A percentile compares a stretch with the other conserved stretches of the same genome.
phyloP scores from a whole-genome alignment of 441 rosid genomes.

The Brassica balearica region DNA sequence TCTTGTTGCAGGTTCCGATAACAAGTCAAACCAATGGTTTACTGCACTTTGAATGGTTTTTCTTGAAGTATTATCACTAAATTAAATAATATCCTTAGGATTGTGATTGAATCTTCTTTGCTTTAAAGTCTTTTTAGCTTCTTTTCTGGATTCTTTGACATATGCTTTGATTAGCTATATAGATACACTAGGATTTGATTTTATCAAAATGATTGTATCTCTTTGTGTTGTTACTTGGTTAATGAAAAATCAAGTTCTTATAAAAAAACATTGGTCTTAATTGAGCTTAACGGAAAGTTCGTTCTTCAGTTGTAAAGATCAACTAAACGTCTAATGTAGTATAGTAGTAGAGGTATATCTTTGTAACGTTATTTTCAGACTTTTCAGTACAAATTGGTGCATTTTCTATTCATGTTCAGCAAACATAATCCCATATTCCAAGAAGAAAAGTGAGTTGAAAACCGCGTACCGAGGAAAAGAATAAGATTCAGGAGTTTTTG shows the following conservation, averaged over 20 bases:
- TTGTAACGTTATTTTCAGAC: background rate
- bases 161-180: background rate
- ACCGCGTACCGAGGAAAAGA: conserved; percentile 19
- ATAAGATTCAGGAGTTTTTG: conserved; percentile 45
- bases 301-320: background rate
- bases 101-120: too few species aligned
- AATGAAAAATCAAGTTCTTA: background rate
- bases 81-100: too few species aligned
- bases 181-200: background rate
- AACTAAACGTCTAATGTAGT: background rate
- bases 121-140: background rate
- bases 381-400: background rate
- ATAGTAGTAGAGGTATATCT: background rate
- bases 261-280: background rate
- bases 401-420: background rate
- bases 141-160: background rate
- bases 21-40: background rate
- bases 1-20: background rate
- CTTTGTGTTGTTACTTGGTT: background rate
- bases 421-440: conserved; percentile 3
- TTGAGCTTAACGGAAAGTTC: background rate
- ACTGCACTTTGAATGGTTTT: background rate
- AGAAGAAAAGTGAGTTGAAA: conserved; percentile 29
- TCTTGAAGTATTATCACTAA: background rate
- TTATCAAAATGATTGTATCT: background rate